phyloP scores from a whole-genome alignment of 2,329 filamentous ascomycete species.

The Alternaria incomplexa region DNA sequence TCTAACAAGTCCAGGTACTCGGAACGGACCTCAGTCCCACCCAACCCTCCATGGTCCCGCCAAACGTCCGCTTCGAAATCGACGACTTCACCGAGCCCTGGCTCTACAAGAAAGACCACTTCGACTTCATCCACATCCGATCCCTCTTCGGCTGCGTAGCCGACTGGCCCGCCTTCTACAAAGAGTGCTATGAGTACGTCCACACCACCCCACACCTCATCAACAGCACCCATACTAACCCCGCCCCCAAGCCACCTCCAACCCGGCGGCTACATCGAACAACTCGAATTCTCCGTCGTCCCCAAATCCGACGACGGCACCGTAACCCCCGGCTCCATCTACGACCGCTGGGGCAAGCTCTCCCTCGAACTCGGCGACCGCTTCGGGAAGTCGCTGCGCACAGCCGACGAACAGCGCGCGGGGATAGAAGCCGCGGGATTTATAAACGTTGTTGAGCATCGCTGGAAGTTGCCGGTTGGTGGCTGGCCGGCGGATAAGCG shows the following conservation, averaged over 20 bases:
- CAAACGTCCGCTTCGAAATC: conserved; percentile 41
- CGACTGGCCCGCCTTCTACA: conserved; percentile 32
- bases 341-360: conserved; percentile 34
- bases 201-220: background rate
- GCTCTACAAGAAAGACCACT: conserved; percentile 30
- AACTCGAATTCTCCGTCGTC: conserved; percentile 32
- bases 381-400: conserved; percentile 44
- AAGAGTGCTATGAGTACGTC: conserved; percentile 26
- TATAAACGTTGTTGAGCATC: conserved; percentile 56
- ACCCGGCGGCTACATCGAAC: conserved; percentile 41
- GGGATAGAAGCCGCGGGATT: conserved; percentile 62
- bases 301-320: conserved; percentile 37
- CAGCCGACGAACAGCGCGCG: conserved; percentile 48
- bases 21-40: conserved; percentile 51
- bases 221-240: background rate
- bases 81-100: conserved; percentile 43
- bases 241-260: conserved; percentile 21
- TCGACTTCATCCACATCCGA: conserved; percentile 32
- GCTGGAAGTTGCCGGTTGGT: conserved; percentile 45
- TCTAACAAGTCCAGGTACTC: conserved; percentile 31
- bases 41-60: conserved; percentile 44
- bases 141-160: conserved; percentile 26
- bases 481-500: conserved; percentile 44
- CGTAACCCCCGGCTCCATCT: conserved; percentile 21
- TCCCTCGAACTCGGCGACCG: conserved; percentile 36